Evolutionary conservation across 2,329 filamentous ascomycete species (phyloP), one percentile per base, ranked within the genome.

Genomic region (Alternaria brassicicola): DNA sequence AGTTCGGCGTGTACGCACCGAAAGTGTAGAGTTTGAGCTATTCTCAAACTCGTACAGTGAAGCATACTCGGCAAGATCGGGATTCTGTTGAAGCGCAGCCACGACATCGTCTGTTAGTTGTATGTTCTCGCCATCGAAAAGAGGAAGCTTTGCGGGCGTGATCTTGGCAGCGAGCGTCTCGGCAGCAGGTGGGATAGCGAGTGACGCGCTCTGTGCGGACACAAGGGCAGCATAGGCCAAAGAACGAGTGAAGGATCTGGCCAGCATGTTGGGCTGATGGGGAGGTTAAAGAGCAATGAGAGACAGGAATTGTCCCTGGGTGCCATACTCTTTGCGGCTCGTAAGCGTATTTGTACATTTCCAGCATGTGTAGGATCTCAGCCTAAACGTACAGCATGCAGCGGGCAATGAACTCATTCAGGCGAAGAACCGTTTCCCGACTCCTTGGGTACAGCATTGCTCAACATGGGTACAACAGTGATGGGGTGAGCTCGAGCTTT

Each of bases 31-130:
- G 7, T 67, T 59, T 4, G 52, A 46, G 47, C 53, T 59, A 46
- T 72, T 64, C 13, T 57, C 70, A 31, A 74, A 85, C 73, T 46
- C 82, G 80, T 55, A 69, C 1, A 71, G 57, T 6, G 65, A 61
- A 21, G 68, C 70, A 51, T 68, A 68, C 23, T 69, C 51, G 1
- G 66, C 57, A 15, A 68, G 54, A 15, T 61, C 53, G 5, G 60
- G 52, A 36, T 67, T 64, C n/a, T 51, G 48, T 21, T 61, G 58
- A 15, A 73, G 59, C 15, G 63, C 51, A 9, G 64, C 45, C 33
- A 74, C 35, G 8, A 71, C 68, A 13, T 61, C 48, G 41, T 74
- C 69, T 1, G 70, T 73, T 47, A 74, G 54, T 36, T 74, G 70
- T 21, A 70, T 50, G 5, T 53, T 55, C 48, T 74, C 71, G 1